Percentiles rank a stretch among this genome's conserved stretches.
phyloP scores from a whole-genome alignment of 148 eudicot species.

The Amaranthus hypochondriacus region DNA sequence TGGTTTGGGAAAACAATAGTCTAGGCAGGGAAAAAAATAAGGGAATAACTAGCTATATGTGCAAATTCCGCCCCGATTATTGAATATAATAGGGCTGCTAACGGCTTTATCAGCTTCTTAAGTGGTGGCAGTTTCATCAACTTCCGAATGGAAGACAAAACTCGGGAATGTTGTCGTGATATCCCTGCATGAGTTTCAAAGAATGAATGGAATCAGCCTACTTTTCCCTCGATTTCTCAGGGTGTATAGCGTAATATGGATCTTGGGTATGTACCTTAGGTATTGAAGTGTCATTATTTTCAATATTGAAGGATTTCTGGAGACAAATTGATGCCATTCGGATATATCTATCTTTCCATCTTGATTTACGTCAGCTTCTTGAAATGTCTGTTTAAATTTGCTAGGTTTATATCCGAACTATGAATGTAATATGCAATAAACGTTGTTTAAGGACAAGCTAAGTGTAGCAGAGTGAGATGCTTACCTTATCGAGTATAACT shows the following conservation, averaged over 20 bases:
- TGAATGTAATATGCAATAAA: no score
- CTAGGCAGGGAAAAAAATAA: background rate
- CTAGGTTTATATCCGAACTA: no score
- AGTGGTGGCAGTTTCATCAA: conserved; percentile 56
- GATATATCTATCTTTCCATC: conserved; percentile 81
- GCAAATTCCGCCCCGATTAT: conserved; percentile 11
- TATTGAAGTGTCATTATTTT: conserved; percentile 94
- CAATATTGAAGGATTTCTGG: conserved; percentile 67
- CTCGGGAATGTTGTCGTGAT: conserved; percentile 78
- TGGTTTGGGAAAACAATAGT: conserved; percentile 18
- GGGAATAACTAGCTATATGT: conserved; percentile 12
- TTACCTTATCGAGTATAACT: conserved; percentile 81
- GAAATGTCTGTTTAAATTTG: conserved; percentile 54
- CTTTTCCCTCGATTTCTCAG: background rate
- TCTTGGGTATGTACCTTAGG: conserved; percentile 46
- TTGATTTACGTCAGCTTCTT: conserved; percentile 71
- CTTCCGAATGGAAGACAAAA: conserved; percentile 71
- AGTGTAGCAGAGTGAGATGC: conserved; percentile 9
- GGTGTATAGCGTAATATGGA: background rate
- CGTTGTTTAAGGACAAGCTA: no score
- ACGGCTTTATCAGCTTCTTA: conserved; percentile 10
- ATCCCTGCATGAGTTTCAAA: conserved; percentile 45
- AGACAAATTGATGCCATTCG: conserved; percentile 82
- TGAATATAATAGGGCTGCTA: conserved; percentile 2
- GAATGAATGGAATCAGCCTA: background rate